Percentiles rank a stretch among this genome's conserved stretches.
Evolutionary conservation across 2,329 filamentous ascomycete genomes (phyloP).

Genomic region (Celoporthe dispersa): DNA sequence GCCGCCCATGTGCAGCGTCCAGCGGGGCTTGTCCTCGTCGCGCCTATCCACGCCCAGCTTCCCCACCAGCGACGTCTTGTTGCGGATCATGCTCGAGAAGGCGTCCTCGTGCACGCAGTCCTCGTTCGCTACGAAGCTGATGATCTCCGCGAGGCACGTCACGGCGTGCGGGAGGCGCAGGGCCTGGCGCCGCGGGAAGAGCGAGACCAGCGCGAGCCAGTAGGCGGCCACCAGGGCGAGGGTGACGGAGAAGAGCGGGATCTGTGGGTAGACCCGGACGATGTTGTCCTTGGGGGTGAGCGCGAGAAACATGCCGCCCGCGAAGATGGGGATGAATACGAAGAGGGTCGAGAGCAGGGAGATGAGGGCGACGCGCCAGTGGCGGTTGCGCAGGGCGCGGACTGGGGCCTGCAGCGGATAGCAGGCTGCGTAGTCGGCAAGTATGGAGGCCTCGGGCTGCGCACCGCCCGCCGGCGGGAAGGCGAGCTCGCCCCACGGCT

Average conservation of each 20-base stretch:
- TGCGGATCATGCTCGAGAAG: conserved; percentile 67
- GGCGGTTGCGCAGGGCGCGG: conserved; percentile 61
- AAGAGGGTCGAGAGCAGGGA: conserved; percentile 64
- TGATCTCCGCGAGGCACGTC: conserved; percentile 73
- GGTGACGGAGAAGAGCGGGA: conserved; percentile 74
- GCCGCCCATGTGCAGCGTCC: conserved; percentile 54
- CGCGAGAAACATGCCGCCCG: conserved; percentile 74
- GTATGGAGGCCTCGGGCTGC: conserved; percentile 64
- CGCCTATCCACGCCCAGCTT: conserved; percentile 63
- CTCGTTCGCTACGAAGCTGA: conserved; percentile 76
- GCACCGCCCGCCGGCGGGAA: conserved; percentile 56
- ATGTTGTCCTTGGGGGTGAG: conserved; percentile 58
- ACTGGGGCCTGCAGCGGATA: conserved; percentile 64
- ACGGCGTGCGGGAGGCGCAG: conserved; percentile 75
- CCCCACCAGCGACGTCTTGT: conserved; percentile 70
- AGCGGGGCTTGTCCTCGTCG: conserved; percentile 53
- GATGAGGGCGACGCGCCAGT: conserved; percentile 67
- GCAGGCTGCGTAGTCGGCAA: conserved; percentile 72
- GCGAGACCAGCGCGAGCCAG: conserved; percentile 62
- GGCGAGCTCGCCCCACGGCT: conserved; percentile 70
- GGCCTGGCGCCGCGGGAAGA: conserved; percentile 64
- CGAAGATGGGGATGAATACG: conserved; percentile 67
- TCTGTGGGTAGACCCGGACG: conserved; percentile 72
- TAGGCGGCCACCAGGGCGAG: conserved; percentile 75
- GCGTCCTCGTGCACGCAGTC: conserved; percentile 73